Evolutionary conservation across 31 red algal genomes (phyloP).

Genomic region (Pterothamnion heteromorphum): DNA sequence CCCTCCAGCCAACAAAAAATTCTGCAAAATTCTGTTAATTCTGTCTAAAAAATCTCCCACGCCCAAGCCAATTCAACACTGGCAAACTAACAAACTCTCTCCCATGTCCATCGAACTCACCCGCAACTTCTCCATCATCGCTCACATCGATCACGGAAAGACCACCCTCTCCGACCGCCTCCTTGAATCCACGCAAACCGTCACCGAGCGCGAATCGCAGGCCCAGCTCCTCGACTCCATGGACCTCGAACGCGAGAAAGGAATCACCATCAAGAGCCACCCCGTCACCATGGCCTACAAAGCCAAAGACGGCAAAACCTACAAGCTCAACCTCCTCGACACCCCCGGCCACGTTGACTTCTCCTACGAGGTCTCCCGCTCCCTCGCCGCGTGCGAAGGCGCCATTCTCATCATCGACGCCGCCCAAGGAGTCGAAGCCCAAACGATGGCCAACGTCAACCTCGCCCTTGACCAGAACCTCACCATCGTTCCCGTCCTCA

Average conservation of each 20-base stretch:
- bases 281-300: conserved; percentile 90
- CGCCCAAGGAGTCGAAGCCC: conserved; percentile 95
- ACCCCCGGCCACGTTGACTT: conserved; percentile 98
- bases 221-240: conserved; percentile 93
- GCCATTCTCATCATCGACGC: conserved; percentile 95
- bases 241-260: conserved; percentile 96
- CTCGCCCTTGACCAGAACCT: conserved; percentile 92
- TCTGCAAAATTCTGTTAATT: too few species aligned
- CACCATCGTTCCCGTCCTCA: conserved; percentile 92
- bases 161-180: conserved; percentile 94
- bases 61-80: too few species aligned
- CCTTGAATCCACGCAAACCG: conserved; percentile 83
- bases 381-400: conserved; percentile 90
- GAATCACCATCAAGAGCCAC: conserved; percentile 98
- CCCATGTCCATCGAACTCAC: conserved; percentile 76
- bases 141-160: conserved; percentile 98
- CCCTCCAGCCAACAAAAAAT: too few species aligned
- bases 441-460: conserved; percentile 96
- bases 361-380: conserved; percentile 95
- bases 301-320: conserved; percentile 63
- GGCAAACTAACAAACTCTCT: too few species aligned
- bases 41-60: too few species aligned
- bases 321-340: conserved; percentile 94
- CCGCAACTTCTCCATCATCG: conserved; percentile 95
- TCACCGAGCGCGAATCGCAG: conserved; percentile 86